These are phyloP conservation scores for Phytopythium chamaehyphon DNA, from an alignment of 352 stramenopile species.

Conservation along the genomic window DNA sequence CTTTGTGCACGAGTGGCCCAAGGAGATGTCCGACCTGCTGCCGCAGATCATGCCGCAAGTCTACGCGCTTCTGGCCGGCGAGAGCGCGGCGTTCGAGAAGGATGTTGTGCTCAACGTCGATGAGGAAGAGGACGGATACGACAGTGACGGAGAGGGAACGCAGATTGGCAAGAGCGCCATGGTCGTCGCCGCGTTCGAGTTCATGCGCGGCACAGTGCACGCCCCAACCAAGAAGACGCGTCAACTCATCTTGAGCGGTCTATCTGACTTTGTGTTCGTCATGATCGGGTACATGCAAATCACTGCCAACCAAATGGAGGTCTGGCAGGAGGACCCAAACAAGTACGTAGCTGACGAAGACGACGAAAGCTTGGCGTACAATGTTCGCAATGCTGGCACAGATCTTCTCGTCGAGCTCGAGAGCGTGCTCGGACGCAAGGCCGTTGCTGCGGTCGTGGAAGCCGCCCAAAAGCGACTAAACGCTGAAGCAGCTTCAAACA, in stretches of 20 bases:
- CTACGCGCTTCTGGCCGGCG: slow-evolving; percentile 44
- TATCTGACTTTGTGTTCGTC: slow-evolving; percentile 70
- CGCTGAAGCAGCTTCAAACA: slow-evolving; percentile 26
- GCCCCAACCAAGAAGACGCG: slow-evolving; percentile 80
- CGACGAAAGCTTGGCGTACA: slow-evolving; percentile 78
- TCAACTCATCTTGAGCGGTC: slow-evolving; percentile 39
- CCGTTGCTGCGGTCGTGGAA: slow-evolving; percentile 46
- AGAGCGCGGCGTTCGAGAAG: slow-evolving; percentile 45
- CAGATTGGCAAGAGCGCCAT: slow-evolving; percentile 63
- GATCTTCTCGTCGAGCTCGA: slow-evolving; percentile 68
- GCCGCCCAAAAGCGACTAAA: slow-evolving; percentile 64
- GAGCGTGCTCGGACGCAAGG: slow-evolving; percentile 55
- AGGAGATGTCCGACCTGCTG: slow-evolving; percentile 70
- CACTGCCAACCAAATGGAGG: slow-evolving; percentile 62
- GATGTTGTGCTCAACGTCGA: slow-evolving; percentile 45
- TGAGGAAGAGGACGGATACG: slow-evolving; percentile 66
- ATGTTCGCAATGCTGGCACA: slow-evolving; percentile 63
- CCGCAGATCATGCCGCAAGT: slow-evolving; percentile 71
- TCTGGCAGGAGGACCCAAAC: slow-evolving; percentile 78
- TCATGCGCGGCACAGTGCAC: slow-evolving; percentile 63
- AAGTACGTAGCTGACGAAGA: slow-evolving; percentile 85
- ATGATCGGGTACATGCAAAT: slow-evolving; percentile 88
- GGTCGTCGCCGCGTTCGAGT: slow-evolving; percentile 71
- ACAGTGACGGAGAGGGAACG: slow-evolving; percentile 70
- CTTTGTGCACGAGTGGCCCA: slow-evolving; percentile 81